Evolutionary conservation across 257 asterid genomes (phyloP).

Genomic region (Fraxinus americana): DNA sequence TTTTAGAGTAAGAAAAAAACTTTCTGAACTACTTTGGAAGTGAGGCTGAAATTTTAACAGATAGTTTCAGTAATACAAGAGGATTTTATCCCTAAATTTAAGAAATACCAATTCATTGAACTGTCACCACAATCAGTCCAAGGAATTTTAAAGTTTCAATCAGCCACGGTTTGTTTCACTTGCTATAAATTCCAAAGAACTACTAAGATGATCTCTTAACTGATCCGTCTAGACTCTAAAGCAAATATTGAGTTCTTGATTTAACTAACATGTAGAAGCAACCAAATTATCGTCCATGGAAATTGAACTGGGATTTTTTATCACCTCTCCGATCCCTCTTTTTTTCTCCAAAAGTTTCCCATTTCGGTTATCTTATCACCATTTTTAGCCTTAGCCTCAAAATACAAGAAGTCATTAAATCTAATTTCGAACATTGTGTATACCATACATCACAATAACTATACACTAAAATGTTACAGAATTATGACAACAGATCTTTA

Average conservation of each 20-base stretch:
- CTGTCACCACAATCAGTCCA: background rate
- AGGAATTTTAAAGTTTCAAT: background rate
- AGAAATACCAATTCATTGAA: background rate
- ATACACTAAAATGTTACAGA: background rate
- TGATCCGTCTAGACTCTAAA: background rate
- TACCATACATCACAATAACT: background rate
- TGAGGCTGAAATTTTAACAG: background rate
- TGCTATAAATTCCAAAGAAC: background rate
- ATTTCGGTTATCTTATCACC: background rate
- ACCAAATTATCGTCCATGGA: background rate
- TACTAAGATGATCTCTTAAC: background rate
- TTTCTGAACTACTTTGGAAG: background rate
- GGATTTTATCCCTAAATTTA: background rate
- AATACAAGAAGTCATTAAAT: background rate
- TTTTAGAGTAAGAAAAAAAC: background rate
- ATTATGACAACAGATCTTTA: constrained; percentile 16
- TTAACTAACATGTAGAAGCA: background rate
- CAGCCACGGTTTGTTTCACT: background rate
- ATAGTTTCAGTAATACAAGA: background rate
- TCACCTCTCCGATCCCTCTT: background rate
- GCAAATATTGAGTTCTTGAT: background rate
- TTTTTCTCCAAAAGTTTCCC: background rate
- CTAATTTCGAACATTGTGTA: background rate
- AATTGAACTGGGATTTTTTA: background rate
- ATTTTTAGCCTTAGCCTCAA: background rate